Base-by-base conservation (phyloP, 2,329 filamentous ascomycete genomes). In the Eurotiales sp. region DNA sequence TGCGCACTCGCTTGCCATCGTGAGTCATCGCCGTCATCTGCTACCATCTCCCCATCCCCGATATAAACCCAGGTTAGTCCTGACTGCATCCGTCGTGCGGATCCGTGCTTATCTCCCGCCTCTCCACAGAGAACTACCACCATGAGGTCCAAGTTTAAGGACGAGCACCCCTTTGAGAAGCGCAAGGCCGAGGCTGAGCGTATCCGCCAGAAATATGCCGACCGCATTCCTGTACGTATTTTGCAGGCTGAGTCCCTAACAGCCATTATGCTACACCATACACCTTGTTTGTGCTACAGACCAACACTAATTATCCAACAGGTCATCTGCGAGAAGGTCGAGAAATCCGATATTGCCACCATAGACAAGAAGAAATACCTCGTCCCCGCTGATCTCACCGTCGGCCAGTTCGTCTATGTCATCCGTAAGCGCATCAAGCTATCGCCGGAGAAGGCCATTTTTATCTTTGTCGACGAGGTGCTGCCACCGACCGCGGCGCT, bases 341-440 rank as follows among this genome's bases (percentile, higher is more conserved):
- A 99, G 78, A 97, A 96, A 79, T 95, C 88, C 56, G 93, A 99
- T 71, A 99, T 99, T 65, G 93, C 93, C 55, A 97, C 93, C 61
- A 99, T 99, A 81, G 93, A 99, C 78, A 99, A 99, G 86, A 99
- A 99, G 85, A 99, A 99, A 80, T 99, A 99, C 70, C 83, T 99
- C 44, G 93, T 99, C 23, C 93, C 93, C 12, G 90, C 93, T 63
- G 93, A 99, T 70, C 84, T 99, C 69, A 99, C 93, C 57, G 93
- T 99, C 58, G 93, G 93, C 65, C 93, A 99, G 85, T 96, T 99
- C 71, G 93, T 99, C 77, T 99, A 99, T 76, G 93, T 99, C 59
- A 99, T 99, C 77, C 90, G 93, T 73, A 99, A 99, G 84, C 88
- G 93, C 69, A 99, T 99, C 79, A 99, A 99, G 89, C 83, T 99